A percentile compares a stretch with the other conserved stretches of the same genome.
phyloP scores from a whole-genome alignment of 495 filamentous ascomycete genomes.

The Penicillium argentinense region DNA sequence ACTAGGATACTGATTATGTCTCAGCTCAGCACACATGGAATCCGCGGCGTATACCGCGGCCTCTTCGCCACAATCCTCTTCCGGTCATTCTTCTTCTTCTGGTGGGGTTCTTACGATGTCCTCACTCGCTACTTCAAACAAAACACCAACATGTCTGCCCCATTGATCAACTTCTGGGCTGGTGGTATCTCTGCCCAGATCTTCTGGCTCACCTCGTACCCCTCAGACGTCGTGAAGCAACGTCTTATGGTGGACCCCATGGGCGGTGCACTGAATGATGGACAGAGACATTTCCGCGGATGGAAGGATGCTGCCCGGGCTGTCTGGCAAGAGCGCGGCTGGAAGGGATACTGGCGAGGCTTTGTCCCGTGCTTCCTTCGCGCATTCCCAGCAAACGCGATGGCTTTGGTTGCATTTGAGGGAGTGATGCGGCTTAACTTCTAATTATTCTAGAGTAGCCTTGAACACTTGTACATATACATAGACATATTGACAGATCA shows the following conservation, averaged over 20 bases:
- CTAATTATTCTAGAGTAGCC: not conserved
- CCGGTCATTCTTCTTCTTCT: constrained; percentile 92
- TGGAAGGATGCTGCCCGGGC: constrained; percentile 82
- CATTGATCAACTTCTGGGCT: constrained; percentile 94
- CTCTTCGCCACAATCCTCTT: constrained; percentile 83
- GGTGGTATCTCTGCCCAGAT: constrained; percentile 88
- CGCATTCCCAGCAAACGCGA: constrained; percentile 95
- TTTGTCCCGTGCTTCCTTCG: constrained; percentile 91
- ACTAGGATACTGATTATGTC: not conserved
- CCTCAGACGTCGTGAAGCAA: constrained; percentile 94
- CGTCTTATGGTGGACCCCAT: constrained; percentile 95
- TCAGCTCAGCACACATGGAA: constrained; percentile 60
- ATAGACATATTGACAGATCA: not conserved
- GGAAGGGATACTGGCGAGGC: constrained; percentile 84
- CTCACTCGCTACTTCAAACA: constrained; percentile 66
- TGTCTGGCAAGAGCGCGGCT: constrained; percentile 73
- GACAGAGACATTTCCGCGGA: constrained; percentile 63
- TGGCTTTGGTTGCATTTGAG: constrained; percentile 92
- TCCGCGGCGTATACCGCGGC: constrained; percentile 81
- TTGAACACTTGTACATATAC: constrained; percentile 8
- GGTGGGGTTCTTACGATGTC: constrained; percentile 92
- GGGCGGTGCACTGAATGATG: constrained; percentile 67
- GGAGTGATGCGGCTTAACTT: constrained; percentile 71
- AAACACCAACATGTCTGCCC: constrained; percentile 69
- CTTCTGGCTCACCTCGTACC: constrained; percentile 92